A percentile compares a stretch with the other conserved stretches of the same genome.
phyloP scores from a whole-genome alignment of 2,329 filamentous ascomycete species.

The Emmonsiellopsis sp. region DNA sequence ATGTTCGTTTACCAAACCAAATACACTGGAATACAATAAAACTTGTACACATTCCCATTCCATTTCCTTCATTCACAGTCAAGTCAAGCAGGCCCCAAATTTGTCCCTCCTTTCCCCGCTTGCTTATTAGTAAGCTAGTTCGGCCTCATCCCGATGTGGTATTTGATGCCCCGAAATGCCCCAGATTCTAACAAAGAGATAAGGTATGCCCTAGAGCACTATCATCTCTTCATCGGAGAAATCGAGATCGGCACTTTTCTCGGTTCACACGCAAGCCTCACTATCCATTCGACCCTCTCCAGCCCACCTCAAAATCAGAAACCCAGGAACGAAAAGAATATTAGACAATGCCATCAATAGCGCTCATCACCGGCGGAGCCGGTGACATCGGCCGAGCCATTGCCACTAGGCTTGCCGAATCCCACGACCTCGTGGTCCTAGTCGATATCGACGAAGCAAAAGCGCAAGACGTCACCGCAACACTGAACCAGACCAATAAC shows the following conservation, averaged over 20 bases:
- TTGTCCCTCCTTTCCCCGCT: neutral
- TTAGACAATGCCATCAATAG: conserved; percentile 7
- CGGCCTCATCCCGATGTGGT: neutral
- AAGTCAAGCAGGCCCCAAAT: too few species aligned
- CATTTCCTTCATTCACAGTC: too few species aligned
- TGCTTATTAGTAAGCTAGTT: neutral
- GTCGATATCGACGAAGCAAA: conserved; percentile 15
- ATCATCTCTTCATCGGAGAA: too few species aligned
- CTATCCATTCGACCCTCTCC: too few species aligned
- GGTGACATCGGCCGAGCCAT: conserved; percentile 21
- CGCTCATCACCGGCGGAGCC: conserved; percentile 20
- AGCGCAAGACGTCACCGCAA: conserved; percentile 8
- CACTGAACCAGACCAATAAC: conserved; percentile 8
- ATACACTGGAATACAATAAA: too few species aligned
- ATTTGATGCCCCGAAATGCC: neutral
- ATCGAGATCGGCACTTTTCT: too few species aligned
- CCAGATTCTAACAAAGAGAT: neutral
- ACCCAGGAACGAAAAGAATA: neutral
- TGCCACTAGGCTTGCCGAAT: conserved; percentile 14
- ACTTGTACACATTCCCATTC: too few species aligned
- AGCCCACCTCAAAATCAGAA: neutral
- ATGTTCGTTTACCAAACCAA: too few species aligned
- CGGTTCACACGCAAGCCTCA: too few species aligned
- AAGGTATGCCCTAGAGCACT: too few species aligned
- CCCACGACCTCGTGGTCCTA: conserved; percentile 15